phyloP scores from a whole-genome alignment of 2,329 filamentous ascomycete genomes.

The Ophiostoma australiae region DNA sequence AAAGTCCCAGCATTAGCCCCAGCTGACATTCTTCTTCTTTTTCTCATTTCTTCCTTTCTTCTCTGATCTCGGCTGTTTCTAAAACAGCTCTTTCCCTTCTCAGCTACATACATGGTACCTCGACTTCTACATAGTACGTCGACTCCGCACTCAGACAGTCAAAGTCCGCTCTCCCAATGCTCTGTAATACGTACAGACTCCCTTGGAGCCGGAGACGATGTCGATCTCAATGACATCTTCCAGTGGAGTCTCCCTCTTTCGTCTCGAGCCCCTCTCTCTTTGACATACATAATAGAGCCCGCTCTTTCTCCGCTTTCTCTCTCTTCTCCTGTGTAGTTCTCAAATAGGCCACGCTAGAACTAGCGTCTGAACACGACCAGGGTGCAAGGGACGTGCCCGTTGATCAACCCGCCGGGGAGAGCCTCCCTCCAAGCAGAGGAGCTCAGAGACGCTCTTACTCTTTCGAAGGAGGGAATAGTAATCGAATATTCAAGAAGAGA shows the following conservation, averaged over 20 bases:
- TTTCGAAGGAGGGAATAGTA: not conserved
- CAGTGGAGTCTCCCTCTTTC: not conserved
- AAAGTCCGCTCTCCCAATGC: no score
- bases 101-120: not conserved
- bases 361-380: not conserved
- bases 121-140: no score
- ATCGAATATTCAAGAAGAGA: not conserved
- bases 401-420: not conserved
- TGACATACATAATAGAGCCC: no score
- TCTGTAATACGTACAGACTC: not conserved
- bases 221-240: constrained; percentile 2
- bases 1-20: not conserved
- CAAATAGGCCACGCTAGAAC: not conserved
- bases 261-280: not conserved
- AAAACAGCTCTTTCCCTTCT: not conserved
- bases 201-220: not conserved
- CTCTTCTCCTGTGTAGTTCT: constrained; percentile 7
- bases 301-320: not conserved
- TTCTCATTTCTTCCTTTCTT: not conserved
- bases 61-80: not conserved
- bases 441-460: not conserved
- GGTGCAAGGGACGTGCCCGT: constrained; percentile 6
- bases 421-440: not conserved
- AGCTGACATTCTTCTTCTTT: not conserved
- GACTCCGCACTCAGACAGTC: no score